Evolutionary conservation across 768 basidiomycete genomes (phyloP), one percentile per base, ranked within the genome.

Genomic region (Neoboletus magnificus): DNA sequence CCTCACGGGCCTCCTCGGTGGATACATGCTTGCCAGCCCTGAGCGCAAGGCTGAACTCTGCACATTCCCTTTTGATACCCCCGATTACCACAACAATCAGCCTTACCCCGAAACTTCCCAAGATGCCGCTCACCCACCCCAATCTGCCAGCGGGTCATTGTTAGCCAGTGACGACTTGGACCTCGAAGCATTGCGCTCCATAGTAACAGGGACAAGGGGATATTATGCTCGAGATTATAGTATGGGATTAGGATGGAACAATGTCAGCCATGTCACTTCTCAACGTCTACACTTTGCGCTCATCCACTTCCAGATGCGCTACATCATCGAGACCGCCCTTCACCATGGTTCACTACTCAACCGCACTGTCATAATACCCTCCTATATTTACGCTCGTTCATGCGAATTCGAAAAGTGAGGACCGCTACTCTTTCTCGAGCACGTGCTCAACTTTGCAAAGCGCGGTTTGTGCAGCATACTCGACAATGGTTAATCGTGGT

Each of bases 211-310:
- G 18, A 77, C 78, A 2, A 65, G 72, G 43, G 78, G 78, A 4
- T 80, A 68, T 52, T 79, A 76, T 58, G 70, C 71, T 22, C 71
- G 79, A 32, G 78, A 79, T 49, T 79, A 65, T 57, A 77, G 72
- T 47, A 64, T 78, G 52, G 71, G 70, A 4, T 62, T 80, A 6
- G 79, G 78, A 20, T 79, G 77, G 77, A 79, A 80, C 60, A 80
- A 79, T 43, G 77, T 79, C 32, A 55, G 77, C 41, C 11, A 40
- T 30, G 13, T 22, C 49, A 12, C 16, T n/a, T 36, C 16, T 30
- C 27, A 10, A 9, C 27, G 6, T 49, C 35, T 37, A 35, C 15
- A 16, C 50, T 46, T 3, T 25, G 29, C 32, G 25, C 59, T 56
- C 36, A 63, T 23, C 22, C 12, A 16, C 29, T 25, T 41, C 33